A percentile compares a stretch with the other conserved stretches of the same genome.
These are phyloP conservation scores for Isatis tinctoria DNA, from an alignment of 345 rosid species.

Conservation along the genomic window DNA sequence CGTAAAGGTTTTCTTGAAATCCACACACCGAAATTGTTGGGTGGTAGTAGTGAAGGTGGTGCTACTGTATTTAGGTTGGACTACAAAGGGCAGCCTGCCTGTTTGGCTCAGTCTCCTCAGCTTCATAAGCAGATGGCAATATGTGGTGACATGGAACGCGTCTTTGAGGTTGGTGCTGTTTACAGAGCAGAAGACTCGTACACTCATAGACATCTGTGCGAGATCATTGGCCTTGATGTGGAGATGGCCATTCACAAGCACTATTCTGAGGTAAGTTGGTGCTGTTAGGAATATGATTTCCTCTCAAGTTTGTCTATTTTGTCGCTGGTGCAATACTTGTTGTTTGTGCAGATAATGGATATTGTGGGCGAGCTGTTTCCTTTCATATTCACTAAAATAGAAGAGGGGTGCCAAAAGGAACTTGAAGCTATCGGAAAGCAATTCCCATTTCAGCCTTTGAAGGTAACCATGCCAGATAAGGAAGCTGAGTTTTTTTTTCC, in stretches of 20 bases:
- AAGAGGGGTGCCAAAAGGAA: constrained; percentile 59
- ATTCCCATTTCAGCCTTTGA: constrained; percentile 76
- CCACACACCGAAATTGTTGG: constrained; percentile 84
- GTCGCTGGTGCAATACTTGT: not conserved
- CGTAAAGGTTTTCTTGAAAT: constrained; percentile 63
- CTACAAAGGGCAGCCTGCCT: constrained; percentile 86
- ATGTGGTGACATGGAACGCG: constrained; percentile 70
- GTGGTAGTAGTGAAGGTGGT: constrained; percentile 95
- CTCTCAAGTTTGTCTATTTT: not conserved
- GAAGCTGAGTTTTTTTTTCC: constrained; percentile 2
- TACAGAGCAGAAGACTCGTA: constrained; percentile 89
- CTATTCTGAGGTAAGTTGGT: constrained; percentile 63
- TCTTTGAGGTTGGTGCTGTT: constrained; percentile 85
- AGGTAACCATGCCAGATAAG: constrained; percentile 41
- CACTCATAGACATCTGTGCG: constrained; percentile 89
- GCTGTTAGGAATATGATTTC: not conserved
- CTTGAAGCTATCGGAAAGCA: constrained; percentile 74
- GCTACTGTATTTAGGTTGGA: constrained; percentile 87
- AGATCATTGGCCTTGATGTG: constrained; percentile 82
- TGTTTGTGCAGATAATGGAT: constrained; percentile 66
- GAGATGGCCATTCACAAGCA: constrained; percentile 81
- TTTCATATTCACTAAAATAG: constrained; percentile 60
- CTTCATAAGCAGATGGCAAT: constrained; percentile 93
- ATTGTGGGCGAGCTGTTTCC: constrained; percentile 67
- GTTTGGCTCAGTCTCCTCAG: constrained; percentile 95